Base-by-base conservation (phyloP, 2,329 filamentous ascomycete genomes). In the Diaporthe nobilis region DNA sequence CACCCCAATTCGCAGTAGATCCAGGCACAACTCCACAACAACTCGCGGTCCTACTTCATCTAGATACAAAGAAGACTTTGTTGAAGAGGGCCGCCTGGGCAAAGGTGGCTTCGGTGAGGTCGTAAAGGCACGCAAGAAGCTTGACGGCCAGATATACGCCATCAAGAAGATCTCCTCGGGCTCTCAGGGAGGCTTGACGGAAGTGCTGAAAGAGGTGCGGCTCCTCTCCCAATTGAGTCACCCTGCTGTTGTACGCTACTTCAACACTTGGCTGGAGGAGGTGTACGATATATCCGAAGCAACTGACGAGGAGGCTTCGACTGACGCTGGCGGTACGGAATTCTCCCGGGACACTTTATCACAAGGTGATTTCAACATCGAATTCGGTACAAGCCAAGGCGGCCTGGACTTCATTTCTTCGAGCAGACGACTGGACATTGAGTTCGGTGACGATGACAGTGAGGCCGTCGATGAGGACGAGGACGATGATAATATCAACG, bases 51-150 rank as follows among this genome's bases (percentile, higher is more conserved):
- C 85, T 2, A 82, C 87, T 4, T 88, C 91, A 60, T 97, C 95
- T 1, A 91, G 96, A 77, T 99, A 98, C 82, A 90, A 90, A 15
- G 94, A 94, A 80, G 97, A 98, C 80, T 99, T 98, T 84, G 92
- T 96, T 25, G 96, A 98, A 84, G 93, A 97, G 81, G 95, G 95
- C 20, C 91, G 94, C 6, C 88, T 99, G 17, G 97, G 97, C 4
- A 97, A 96, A 82, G 97, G 97, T 58, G 97, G 96, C 0, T 99
- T 98, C 84, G 97, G 97, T 7, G 95, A 98, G 84, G 97, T 99
- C 31, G 95, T 98, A 73, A 97, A 98, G 83, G 96, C 96, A 3
- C 91, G 96, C 44, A 98, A 98, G 84, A 98, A 97, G 85, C 91
- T 98, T 5, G 97, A 98, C 82, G 95, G 95, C 0, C 94, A 96